Conservation (phyloP, 2,329 filamentous ascomycete species). For the Aspergillus hortae region DNA sequence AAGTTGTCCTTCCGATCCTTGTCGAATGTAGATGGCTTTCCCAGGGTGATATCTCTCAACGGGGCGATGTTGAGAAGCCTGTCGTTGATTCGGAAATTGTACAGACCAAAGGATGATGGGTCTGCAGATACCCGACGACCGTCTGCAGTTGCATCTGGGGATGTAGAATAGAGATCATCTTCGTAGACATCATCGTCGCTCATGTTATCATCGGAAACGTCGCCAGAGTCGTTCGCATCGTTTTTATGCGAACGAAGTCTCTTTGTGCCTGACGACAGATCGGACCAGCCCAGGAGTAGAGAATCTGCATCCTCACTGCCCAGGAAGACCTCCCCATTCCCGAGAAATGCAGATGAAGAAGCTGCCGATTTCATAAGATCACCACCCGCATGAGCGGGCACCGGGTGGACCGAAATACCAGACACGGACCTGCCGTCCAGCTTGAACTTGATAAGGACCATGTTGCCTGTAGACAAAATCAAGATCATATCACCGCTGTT, state of each 20-base stretch:
- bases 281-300: slow-evolving; percentile 73
- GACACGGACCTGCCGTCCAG: slow-evolving; percentile 90
- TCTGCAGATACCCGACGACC: slow-evolving; percentile 17
- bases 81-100: slow-evolving; percentile 75
- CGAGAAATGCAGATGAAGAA: slow-evolving; percentile 67
- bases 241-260: slow-evolving; percentile 58
- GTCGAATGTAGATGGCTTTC: slow-evolving; percentile 51
- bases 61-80: slow-evolving; percentile 73
- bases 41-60: slow-evolving; percentile 70
- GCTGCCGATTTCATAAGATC: slow-evolving; percentile 58
- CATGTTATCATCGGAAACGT: slow-evolving; percentile 58
- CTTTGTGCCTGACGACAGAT: slow-evolving; percentile 58
- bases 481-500: slow-evolving; percentile 83
- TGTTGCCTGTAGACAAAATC: slow-evolving; percentile 68
- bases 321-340: slow-evolving; percentile 70
- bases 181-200: slow-evolving; percentile 59
- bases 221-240: slow-evolving; percentile 47
- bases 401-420: slow-evolving; percentile 68
- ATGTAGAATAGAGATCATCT: slow-evolving; percentile 47
- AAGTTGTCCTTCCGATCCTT: slow-evolving; percentile 46
- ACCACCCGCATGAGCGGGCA: slow-evolving; percentile 63
- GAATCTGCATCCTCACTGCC: slow-evolving; percentile 84
- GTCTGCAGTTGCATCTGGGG: slow-evolving; percentile 19
- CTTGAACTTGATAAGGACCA: slow-evolving; percentile 75
- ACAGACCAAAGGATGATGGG: slow-evolving; percentile 46